Conservation (phyloP, 176 grass and related monocot genomes). For the Ensete glaucum region DNA sequence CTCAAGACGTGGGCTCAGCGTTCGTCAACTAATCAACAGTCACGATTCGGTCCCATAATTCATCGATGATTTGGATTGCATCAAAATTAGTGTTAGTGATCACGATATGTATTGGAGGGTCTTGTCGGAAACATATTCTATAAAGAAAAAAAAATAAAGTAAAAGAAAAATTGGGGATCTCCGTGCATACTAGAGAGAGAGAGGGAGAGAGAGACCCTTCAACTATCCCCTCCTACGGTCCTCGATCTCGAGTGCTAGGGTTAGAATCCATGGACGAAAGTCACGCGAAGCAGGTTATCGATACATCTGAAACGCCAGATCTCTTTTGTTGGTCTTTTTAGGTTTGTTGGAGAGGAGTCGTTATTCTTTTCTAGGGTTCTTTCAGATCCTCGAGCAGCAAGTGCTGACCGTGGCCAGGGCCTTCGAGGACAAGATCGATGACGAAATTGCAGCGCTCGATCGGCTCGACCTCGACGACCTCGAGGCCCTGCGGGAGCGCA, state of each 20-base stretch:
- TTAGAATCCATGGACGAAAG: not conserved
- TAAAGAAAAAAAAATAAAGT: too few relatives aligned
- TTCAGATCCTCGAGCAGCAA: slow-evolving; percentile 77
- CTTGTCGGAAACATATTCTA: too few relatives aligned
- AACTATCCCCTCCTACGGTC: not conserved
- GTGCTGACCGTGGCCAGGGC: slow-evolving; percentile 71
- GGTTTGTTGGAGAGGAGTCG: not conserved
- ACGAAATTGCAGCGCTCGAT: slow-evolving; percentile 60
- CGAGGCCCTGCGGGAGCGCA: slow-evolving; percentile 76
- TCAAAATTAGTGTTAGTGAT: too few relatives aligned
- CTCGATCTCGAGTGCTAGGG: not conserved
- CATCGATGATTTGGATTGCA: too few relatives aligned
- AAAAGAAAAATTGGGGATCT: too few relatives aligned
- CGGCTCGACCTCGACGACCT: slow-evolving; percentile 75
- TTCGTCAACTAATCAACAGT: too few relatives aligned
- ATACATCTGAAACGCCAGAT: not conserved
- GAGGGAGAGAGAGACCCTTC: too few relatives aligned
- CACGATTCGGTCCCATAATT: too few relatives aligned
- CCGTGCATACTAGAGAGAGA: too few relatives aligned
- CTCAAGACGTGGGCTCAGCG: too few relatives aligned
- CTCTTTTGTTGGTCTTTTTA: not conserved
- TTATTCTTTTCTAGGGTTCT: not conserved
- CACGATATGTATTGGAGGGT: too few relatives aligned
- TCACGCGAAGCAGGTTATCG: not conserved
- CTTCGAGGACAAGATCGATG: slow-evolving; percentile 86